Conservation (phyloP, 306 rosid species). For the Dalbergia oliveri region DNA sequence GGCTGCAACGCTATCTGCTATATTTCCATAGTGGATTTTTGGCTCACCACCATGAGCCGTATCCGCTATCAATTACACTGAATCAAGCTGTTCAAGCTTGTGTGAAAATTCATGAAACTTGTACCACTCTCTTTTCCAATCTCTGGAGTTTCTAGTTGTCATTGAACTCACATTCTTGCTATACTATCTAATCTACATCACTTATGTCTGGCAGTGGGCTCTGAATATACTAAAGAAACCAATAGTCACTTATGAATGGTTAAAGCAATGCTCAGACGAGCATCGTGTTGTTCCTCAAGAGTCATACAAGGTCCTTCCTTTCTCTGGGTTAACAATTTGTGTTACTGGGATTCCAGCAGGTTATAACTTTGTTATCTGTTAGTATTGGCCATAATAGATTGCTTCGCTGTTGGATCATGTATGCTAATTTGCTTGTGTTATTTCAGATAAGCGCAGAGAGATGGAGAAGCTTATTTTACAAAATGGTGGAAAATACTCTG, state of each 20-base stretch:
- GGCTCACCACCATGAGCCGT: no score
- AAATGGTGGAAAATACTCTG: constrained; percentile 94
- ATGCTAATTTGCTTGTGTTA: constrained; percentile 49
- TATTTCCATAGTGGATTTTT: no score
- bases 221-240: constrained; percentile 91
- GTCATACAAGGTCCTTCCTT: constrained; percentile 85
- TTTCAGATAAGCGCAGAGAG: constrained; percentile 83
- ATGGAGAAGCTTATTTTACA: constrained; percentile 71
- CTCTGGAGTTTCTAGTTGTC: constrained; percentile 26
- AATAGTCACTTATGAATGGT: constrained; percentile 81
- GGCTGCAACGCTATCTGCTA: no score
- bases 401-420: constrained; percentile 33
- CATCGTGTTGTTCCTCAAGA: constrained; percentile 95
- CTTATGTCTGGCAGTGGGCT: constrained; percentile 84
- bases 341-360: constrained; percentile 91
- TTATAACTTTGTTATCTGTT: constrained; percentile 54
- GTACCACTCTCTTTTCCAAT: constrained; percentile 21
- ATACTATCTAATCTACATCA: constrained; percentile 42
- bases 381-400: constrained; percentile 40
- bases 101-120: constrained; percentile 27
- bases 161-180: constrained; percentile 25
- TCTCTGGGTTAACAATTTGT: constrained; percentile 87
- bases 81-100: constrained; percentile 23
- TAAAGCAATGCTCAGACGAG: constrained; percentile 90
- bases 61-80: no score